Percentiles rank a stretch among this genome's conserved stretches.
Evolutionary conservation across 2,329 filamentous ascomycete genomes (phyloP).

Genomic region (Epichloe uncinata): DNA sequence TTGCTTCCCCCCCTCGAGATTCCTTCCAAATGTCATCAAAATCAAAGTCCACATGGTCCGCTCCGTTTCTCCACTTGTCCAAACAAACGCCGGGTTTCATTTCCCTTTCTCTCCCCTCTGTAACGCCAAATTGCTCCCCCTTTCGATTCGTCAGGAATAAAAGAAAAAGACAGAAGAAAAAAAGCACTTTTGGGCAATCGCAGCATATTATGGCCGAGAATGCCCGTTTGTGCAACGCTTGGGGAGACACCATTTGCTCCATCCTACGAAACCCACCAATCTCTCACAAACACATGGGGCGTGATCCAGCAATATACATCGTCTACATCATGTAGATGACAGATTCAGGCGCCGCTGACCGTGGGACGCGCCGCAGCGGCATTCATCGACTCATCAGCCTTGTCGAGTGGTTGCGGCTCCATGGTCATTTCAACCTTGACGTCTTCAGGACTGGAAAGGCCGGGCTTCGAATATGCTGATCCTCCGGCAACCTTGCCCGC

Average conservation of each 20-base stretch:
- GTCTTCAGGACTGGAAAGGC: slow-evolving; percentile 22
- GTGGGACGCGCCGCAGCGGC: slow-evolving; percentile 7
- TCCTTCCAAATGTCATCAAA: neutral
- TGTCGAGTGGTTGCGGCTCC: slow-evolving; percentile 18
- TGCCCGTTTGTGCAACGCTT: too few species aligned
- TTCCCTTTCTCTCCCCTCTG: neutral
- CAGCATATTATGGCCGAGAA: too few species aligned
- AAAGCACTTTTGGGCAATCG: neutral
- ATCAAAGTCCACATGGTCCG: neutral
- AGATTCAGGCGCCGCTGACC: slow-evolving; percentile 14
- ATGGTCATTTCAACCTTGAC: slow-evolving; percentile 22
- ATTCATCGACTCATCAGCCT: slow-evolving; percentile 13
- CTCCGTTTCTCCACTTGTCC: neutral
- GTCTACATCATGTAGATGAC: slow-evolving; percentile 8
- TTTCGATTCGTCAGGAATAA: neutral
- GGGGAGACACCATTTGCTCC: neutral
- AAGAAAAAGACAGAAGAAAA: neutral
- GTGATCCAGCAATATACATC: neutral
- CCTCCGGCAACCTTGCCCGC: slow-evolving; percentile 23
- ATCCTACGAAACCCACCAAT: neutral
- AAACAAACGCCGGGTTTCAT: slow-evolving; percentile 3
- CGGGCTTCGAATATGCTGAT: slow-evolving; percentile 19
- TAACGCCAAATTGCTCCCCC: slow-evolving; percentile 1
- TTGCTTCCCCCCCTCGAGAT: neutral
- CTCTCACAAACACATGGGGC: neutral